These are phyloP conservation scores for Ophiognomonia clavigignenti-juglandacearum DNA, from an alignment of 2,329 filamentous ascomycete genomes.

Conservation along the genomic window DNA sequence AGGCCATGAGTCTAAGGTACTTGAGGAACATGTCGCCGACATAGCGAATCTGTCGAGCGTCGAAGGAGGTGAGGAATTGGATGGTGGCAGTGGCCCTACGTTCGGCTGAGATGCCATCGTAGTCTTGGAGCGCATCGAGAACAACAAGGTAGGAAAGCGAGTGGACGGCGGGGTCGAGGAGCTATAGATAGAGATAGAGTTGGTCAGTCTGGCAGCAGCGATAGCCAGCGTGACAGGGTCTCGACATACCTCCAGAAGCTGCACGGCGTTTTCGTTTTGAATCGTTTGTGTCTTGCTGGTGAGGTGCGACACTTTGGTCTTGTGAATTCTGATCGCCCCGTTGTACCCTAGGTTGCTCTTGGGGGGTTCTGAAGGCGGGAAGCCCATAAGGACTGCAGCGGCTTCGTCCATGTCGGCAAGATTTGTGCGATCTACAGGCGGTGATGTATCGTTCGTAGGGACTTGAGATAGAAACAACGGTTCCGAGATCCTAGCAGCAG, in stretches of 20 bases:
- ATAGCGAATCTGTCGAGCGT: slow-evolving; percentile 49
- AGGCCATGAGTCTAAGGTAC: slow-evolving; percentile 37
- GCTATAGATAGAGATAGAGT: slow-evolving; percentile 25
- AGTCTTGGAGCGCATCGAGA: slow-evolving; percentile 35
- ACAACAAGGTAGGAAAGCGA: slow-evolving; percentile 48
- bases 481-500: no score
- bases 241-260: slow-evolving; percentile 37
- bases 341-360: slow-evolving; percentile 35
- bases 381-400: slow-evolving; percentile 34
- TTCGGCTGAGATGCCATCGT: slow-evolving; percentile 23
- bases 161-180: slow-evolving; percentile 42
- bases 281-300: slow-evolving; percentile 29
- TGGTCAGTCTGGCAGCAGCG: neutral
- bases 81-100: slow-evolving; percentile 24
- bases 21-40: slow-evolving; percentile 37
- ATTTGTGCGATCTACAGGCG: neutral
- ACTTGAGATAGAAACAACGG: no score
- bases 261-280: slow-evolving; percentile 29
- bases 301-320: slow-evolving; percentile 28
- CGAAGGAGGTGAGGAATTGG: slow-evolving; percentile 45
- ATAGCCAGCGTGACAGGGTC: neutral
- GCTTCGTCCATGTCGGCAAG: slow-evolving; percentile 30
- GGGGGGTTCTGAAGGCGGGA: slow-evolving; percentile 29
- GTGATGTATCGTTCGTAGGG: neutral
- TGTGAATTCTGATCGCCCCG: slow-evolving; percentile 32